Evolutionary conservation across 768 basidiomycete genomes (phyloP).

Genomic region (Phylloporus sp.): DNA sequence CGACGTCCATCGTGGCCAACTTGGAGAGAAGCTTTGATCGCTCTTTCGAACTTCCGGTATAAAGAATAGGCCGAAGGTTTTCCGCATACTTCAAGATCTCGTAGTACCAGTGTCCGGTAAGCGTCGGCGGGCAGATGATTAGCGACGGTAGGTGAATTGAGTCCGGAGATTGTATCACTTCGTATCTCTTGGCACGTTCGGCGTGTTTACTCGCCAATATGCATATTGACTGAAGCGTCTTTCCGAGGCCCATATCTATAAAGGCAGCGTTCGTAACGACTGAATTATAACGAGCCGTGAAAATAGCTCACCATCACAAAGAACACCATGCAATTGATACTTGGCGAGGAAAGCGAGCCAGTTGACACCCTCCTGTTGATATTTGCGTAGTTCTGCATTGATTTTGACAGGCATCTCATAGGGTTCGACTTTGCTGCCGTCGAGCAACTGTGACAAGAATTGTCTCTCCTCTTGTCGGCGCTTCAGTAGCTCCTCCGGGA

Average conservation of each 20-base stretch:
- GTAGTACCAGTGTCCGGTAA: conserved; percentile 99
- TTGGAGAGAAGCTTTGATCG: conserved; percentile 63
- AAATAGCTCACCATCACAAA: conserved; percentile 80
- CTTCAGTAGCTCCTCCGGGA: conserved; percentile 82
- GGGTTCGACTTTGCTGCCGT: conserved; percentile 90
- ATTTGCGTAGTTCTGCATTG: conserved; percentile 93
- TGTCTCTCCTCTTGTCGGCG: conserved; percentile 84
- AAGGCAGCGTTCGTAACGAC: background rate
- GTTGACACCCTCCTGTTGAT: conserved; percentile 97
- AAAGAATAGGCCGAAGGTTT: conserved; percentile 79
- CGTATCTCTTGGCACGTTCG: conserved; percentile 71
- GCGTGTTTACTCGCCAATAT: conserved; percentile 92
- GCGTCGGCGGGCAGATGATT: conserved; percentile 94
- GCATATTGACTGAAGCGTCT: conserved; percentile 96
- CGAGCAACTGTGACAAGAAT: conserved; percentile 90
- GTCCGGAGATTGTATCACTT: conserved; percentile 66
- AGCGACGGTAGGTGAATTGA: conserved; percentile 87
- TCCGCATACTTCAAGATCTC: conserved; percentile 92
- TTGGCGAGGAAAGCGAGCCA: conserved; percentile 98
- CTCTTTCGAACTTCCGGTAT: conserved; percentile 84
- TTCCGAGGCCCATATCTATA: conserved; percentile 97
- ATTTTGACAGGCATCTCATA: conserved; percentile 84
- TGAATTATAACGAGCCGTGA: conserved; percentile 12
- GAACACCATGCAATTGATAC: conserved; percentile 95
- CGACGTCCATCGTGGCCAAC: conserved; percentile 74